phyloP scores from a whole-genome alignment of 2,329 filamentous ascomycete species.

The Hypoxylon rubiginosum region DNA sequence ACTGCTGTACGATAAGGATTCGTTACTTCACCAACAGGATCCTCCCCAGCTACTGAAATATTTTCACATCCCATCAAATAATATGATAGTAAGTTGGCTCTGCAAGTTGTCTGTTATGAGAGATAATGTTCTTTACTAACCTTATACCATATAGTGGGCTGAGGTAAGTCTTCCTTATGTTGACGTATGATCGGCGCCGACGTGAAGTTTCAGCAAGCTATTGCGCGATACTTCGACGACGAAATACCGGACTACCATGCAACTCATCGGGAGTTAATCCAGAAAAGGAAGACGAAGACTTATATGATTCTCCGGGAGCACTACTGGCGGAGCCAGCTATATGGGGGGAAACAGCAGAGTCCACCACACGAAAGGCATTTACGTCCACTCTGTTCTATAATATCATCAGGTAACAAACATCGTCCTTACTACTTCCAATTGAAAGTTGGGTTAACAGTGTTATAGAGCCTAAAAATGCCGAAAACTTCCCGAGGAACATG shows the following conservation, averaged over 20 bases:
- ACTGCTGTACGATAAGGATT: slow-evolving; percentile 23
- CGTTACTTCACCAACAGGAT: slow-evolving; percentile 10
- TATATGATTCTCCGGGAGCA: slow-evolving; percentile 49
- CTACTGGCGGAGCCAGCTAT: slow-evolving; percentile 55
- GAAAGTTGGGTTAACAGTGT: slow-evolving; percentile 7
- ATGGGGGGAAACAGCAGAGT: slow-evolving; percentile 38
- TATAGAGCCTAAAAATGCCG: slow-evolving; percentile 17
- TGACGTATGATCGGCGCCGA: not conserved
- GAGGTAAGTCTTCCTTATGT: slow-evolving; percentile 40
- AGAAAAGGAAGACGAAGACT: slow-evolving; percentile 27
- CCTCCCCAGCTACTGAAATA: slow-evolving; percentile 35
- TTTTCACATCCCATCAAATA: slow-evolving; percentile 53
- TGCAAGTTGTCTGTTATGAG: slow-evolving; percentile 5
- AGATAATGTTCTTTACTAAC: not conserved
- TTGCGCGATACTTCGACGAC: slow-evolving; percentile 50
- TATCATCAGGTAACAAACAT: slow-evolving; percentile 48
- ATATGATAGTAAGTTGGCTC: slow-evolving; percentile 49
- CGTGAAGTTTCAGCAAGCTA: slow-evolving; percentile 42
- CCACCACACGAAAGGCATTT: slow-evolving; percentile 55
- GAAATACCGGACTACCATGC: slow-evolving; percentile 22
- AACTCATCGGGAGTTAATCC: slow-evolving; percentile 15
- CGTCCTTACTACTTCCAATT: not conserved
- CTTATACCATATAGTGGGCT: slow-evolving; percentile 42
- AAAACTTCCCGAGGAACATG: slow-evolving; percentile 37
- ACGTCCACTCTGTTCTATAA: slow-evolving; percentile 52